Base-by-base conservation (phyloP, 2,329 filamentous ascomycete genomes). In the Gliomastix tumulicola region DNA sequence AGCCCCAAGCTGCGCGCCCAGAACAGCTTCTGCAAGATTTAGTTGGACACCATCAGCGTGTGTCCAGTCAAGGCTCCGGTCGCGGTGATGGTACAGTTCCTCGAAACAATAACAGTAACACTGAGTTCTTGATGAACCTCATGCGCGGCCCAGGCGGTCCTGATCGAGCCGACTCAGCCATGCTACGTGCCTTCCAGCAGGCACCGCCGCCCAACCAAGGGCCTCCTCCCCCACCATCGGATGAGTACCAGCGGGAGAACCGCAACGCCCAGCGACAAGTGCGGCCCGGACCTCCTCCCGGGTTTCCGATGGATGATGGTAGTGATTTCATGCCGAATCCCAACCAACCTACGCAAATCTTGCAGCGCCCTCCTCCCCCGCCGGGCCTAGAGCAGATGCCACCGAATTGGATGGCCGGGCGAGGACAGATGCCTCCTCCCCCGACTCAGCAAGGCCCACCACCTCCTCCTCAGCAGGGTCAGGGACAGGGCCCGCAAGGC, bases 111-210 rank as follows among this genome's bases (percentile, higher is more conserved):
- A 80, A 74, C 54, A 76, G 70, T 48, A 85, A 90, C 48, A 77
- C 83, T n/a, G 84, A 94, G 45, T 89, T 92, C 54, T 65, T 95
- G 34, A 85, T 94, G 60, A 84, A 81, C 42, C 70, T 95, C 21
- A 92, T 95, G 85, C 68, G 71, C 40, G 62, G n/a, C n/a, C n/a
- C n/a, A n/a, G n/a, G 62, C 25, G 54, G 53, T 2, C 63, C 70
- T 1, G 72, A 78, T 20, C 61, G 68, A 42, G 63, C 65, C 22
- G 76, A 79, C 36, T 73, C 74, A 38, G 51, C 68, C 33, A 53
- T 74, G 35, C 65, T 76, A 55, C 65, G 72, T 38, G 38, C 38
- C 20, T 49, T 46, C 44, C 32, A 49, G 42, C 30, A 45, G 21
- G 46, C 49, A 31, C 50, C 69, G 45, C 69, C 70, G 23, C 49